phyloP scores from a whole-genome alignment of 371 early-diverging fungal genomes.

The Nematocida displodere region DNA sequence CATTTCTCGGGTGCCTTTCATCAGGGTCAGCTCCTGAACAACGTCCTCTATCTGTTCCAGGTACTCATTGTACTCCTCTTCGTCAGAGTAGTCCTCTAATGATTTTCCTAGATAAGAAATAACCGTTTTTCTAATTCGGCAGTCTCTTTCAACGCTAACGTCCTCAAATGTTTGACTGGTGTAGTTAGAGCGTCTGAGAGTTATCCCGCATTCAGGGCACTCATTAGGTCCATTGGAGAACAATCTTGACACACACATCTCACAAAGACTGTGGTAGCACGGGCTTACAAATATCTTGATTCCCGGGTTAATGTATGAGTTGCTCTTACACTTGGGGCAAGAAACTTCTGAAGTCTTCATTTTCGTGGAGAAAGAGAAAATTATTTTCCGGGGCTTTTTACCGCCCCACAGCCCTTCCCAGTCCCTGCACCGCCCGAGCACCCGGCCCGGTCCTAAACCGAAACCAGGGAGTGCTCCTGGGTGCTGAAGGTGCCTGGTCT shows the following conservation, averaged over 20 bases:
- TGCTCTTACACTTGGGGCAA: slow-evolving; percentile 87
- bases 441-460: too few relatives aligned
- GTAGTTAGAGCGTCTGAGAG: slow-evolving; percentile 64
- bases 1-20: slow-evolving; percentile 56
- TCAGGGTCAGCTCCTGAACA: slow-evolving; percentile 55
- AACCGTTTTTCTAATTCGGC: slow-evolving; percentile 63
- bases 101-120: slow-evolving; percentile 36
- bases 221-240: slow-evolving; percentile 62
- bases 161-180: slow-evolving; percentile 66
- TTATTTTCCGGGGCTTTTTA: too few relatives aligned
- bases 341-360: slow-evolving; percentile 55
- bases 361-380: background rate
- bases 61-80: slow-evolving; percentile 63
- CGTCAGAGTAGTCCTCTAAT: slow-evolving; percentile 54
- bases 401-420: too few relatives aligned
- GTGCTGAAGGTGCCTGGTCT: too few relatives aligned
- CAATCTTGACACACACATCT: slow-evolving; percentile 60
- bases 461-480: too few relatives aligned
- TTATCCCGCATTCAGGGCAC: slow-evolving; percentile 65
- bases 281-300: slow-evolving; percentile 83
- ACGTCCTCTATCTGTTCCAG: slow-evolving; percentile 63
- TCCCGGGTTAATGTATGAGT: slow-evolving; percentile 81
- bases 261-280: slow-evolving; percentile 90
- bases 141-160: slow-evolving; percentile 65
- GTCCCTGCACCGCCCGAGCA: too few relatives aligned